Percentiles rank a stretch among this genome's conserved stretches.
phyloP scores from a whole-genome alignment of 2,329 filamentous ascomycete genomes.

The Colletotrichum sp. region DNA sequence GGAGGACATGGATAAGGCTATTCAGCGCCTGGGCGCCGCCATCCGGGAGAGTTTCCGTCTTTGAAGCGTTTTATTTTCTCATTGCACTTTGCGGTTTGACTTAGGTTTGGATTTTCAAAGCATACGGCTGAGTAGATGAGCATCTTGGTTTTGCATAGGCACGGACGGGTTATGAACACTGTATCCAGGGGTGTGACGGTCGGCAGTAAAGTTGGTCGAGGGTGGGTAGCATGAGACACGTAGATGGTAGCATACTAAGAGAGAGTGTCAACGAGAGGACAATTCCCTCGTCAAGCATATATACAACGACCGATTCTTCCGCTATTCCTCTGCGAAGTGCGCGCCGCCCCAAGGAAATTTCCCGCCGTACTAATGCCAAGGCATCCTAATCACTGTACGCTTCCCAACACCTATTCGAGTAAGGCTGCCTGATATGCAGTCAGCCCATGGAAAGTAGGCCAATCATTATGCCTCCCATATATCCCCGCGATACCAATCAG shows the following conservation, averaged over 20 bases:
- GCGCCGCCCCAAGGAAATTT: neutral
- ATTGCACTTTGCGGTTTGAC: neutral
- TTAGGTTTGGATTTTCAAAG: neutral
- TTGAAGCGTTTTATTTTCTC: neutral
- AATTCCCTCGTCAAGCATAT: neutral
- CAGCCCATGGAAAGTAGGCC: neutral
- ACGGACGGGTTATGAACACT: neutral
- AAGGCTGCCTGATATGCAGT: neutral
- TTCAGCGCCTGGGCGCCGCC: conserved; percentile 76
- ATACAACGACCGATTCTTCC: neutral
- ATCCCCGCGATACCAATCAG: neutral
- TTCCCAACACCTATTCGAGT: neutral
- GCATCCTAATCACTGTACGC: neutral
- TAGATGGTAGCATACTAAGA: neutral
- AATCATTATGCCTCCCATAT: neutral
- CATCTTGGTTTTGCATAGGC: neutral
- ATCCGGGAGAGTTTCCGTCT: conserved; percentile 63
- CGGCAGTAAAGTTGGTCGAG: neutral
- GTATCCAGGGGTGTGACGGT: neutral
- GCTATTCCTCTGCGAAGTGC: neutral
- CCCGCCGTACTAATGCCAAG: neutral
- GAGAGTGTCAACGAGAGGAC: neutral
- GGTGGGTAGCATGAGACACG: neutral
- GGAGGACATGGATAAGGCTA: conserved; percentile 74
- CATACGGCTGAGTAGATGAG: neutral